A percentile compares a stretch with the other conserved stretches of the same genome.
Conservation (phyloP, 768 basidiomycete species). For the Tricholoma flavovirens region DNA sequence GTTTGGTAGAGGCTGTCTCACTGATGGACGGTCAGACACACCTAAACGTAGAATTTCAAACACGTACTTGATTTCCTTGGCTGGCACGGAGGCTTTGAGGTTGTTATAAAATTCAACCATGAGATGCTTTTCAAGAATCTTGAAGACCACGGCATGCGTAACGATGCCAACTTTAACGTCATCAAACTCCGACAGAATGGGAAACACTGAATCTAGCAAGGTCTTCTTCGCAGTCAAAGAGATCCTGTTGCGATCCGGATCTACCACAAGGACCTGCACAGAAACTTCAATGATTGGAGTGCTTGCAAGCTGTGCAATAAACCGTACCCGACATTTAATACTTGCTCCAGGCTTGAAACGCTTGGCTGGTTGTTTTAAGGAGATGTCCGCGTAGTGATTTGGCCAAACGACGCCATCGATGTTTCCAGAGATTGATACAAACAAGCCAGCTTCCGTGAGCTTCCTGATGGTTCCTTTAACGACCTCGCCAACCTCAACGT, state of each 20-base stretch:
- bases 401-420: constrained; percentile 95
- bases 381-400: constrained; percentile 90
- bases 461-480: constrained; percentile 87
- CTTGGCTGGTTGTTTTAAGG: constrained; percentile 88
- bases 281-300: background rate
- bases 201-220: constrained; percentile 73
- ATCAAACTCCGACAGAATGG: constrained; percentile 58
- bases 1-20: constrained; percentile 53
- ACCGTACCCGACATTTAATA: constrained; percentile 79
- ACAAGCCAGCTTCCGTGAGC: constrained; percentile 73
- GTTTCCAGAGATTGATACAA: constrained; percentile 80
- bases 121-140: constrained; percentile 71
- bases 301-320: background rate
- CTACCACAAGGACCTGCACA: constrained; percentile 71
- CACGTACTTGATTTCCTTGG: constrained; percentile 73
- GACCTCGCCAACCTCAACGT: constrained; percentile 80
- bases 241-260: constrained; percentile 75
- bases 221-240: constrained; percentile 89
- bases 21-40: constrained; percentile 32
- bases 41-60: background rate
- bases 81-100: constrained; percentile 74
- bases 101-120: constrained; percentile 91
- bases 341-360: constrained; percentile 77
- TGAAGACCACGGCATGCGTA: constrained; percentile 79
- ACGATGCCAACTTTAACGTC: constrained; percentile 67